Base-by-base conservation (phyloP, 352 stramenopile species). In the Elongisporangium anandrum region DNA sequence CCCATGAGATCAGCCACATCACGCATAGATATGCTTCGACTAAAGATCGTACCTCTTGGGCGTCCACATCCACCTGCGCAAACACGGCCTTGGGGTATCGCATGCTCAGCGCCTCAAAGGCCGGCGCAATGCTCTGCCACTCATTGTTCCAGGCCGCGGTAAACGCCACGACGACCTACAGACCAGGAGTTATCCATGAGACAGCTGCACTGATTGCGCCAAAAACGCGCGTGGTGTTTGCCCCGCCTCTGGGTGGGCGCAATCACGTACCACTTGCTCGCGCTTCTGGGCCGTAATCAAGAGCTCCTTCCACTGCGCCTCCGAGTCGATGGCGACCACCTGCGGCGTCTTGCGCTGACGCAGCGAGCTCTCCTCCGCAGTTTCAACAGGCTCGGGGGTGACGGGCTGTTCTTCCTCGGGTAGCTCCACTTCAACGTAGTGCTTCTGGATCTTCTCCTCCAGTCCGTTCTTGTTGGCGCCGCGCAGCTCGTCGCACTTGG, bases 401-500 rank as follows among this genome's bases (percentile, higher is more conserved):
- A 65, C 41, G 15, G 72, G 70, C 53, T 86, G 74, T 52, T 91
- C 79, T n/a, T 92, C 73, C 29, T 80, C 75, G 4, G 83, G 68
- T 13, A 90, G 57, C 52, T 88, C 79, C 39, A 92, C 83, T 60
- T 92, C 80, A n/a, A 88, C 71, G 56, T 90, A 88, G 69, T 90
- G 72, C 57, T 88, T 85, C 68, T 88, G 75, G 26, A 95, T 77
- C n/a, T 66, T 65, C 26, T 61, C 50, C 58, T 93, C 80, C 9
- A 95, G 66, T 3, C 49, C 66, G 21, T 67, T 79, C 50, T 75
- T 80, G 64, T 96, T 81, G 10, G 94, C 94, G 9, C 94, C 94
- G 6, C 78, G 75, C 52, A 97, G 64, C 66, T 98, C 88, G 57
- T 97, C 87, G 26, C 93, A 87, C 70, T 94, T 97, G 26, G 67